Conservation (phyloP, 1,284 basidiomycete species). For the Ustilago xerochloae region DNA sequence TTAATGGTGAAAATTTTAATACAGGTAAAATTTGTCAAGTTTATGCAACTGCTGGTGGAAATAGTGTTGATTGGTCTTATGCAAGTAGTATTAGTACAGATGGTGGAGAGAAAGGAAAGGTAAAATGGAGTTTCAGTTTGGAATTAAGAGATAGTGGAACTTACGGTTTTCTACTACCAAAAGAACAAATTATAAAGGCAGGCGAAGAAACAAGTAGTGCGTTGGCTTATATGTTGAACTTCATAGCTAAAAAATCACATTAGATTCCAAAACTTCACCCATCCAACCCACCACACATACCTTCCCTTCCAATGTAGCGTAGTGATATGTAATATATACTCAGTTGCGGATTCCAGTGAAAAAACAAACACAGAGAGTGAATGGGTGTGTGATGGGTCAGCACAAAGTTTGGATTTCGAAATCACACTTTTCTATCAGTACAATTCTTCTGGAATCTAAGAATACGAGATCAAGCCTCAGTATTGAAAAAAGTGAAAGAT, state of each 20-base stretch:
- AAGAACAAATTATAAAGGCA: conserved; percentile 78
- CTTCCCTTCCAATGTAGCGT: no score
- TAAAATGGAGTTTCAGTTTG: conserved; percentile 81
- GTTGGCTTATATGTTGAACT: conserved; percentile 41
- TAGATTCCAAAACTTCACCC: not conserved
- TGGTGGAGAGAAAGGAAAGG: conserved; percentile 70
- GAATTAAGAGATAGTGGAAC: conserved; percentile 84
- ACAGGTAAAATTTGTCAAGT: conserved; percentile 77
- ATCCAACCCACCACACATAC: not conserved
- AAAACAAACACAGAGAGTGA: no score
- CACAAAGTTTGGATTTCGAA: not conserved
- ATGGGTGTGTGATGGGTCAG: no score
- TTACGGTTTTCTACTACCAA: conserved; percentile 81
- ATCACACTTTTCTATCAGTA: not conserved
- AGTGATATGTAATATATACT: no score
- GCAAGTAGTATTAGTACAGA: conserved; percentile 71
- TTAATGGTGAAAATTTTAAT: conserved; percentile 74
- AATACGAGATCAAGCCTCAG: conserved; percentile 7
- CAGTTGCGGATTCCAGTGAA: no score
- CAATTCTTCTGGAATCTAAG: no score
- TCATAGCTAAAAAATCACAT: conserved; percentile 32
- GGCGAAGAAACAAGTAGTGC: conserved; percentile 63
- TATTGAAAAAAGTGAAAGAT: conserved; percentile 36
- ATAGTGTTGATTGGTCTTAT: conserved; percentile 79
- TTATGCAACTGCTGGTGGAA: conserved; percentile 20